phyloP scores from a whole-genome alignment of 176 grass and related monocot genomes.

The Cocos nucifera region DNA sequence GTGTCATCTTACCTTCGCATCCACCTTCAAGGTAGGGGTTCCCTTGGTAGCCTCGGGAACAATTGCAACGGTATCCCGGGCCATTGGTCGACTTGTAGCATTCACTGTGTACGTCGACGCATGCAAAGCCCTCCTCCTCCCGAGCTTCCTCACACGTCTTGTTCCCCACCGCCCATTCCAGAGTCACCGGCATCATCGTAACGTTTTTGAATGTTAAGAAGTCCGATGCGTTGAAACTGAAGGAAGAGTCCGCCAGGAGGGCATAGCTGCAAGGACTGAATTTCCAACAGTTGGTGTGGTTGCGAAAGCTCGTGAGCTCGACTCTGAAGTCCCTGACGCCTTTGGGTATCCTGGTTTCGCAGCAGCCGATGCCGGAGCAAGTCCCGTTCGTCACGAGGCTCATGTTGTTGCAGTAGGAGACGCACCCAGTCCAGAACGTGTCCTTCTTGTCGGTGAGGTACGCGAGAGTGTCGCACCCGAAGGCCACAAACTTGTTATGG shows the following conservation, averaged over 20 bases:
- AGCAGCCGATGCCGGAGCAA: slow-evolving; percentile 25
- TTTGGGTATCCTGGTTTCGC: slow-evolving; percentile 16
- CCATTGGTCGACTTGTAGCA: slow-evolving; percentile 6
- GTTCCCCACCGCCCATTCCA: slow-evolving; percentile 25
- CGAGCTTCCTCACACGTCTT: slow-evolving; percentile 5
- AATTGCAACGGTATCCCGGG: slow-evolving; percentile 22
- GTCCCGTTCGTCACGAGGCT: slow-evolving; percentile 5
- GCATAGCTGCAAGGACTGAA: slow-evolving; percentile 26
- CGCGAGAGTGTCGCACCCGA: slow-evolving; percentile 19
- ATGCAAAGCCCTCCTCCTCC: neutral
- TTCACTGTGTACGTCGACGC: slow-evolving; percentile 10
- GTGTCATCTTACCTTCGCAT: slow-evolving; percentile 18
- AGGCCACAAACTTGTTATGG: slow-evolving; percentile 21
- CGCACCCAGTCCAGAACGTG: neutral
- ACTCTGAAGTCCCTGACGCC: neutral
- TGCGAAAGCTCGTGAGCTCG: neutral
- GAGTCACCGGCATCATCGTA: slow-evolving; percentile 5
- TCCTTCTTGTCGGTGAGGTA: neutral
- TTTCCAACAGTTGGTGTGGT: neutral
- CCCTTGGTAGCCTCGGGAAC: slow-evolving; percentile 24
- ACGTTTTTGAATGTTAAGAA: slow-evolving; percentile 1
- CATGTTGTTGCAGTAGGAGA: neutral
- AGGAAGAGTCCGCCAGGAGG: slow-evolving; percentile 7
- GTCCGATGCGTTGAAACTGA: neutral
- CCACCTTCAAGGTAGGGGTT: slow-evolving; percentile 25